Evolutionary conservation across 331 rosid genomes (phyloP).

Genomic region (Malus hybrid): DNA sequence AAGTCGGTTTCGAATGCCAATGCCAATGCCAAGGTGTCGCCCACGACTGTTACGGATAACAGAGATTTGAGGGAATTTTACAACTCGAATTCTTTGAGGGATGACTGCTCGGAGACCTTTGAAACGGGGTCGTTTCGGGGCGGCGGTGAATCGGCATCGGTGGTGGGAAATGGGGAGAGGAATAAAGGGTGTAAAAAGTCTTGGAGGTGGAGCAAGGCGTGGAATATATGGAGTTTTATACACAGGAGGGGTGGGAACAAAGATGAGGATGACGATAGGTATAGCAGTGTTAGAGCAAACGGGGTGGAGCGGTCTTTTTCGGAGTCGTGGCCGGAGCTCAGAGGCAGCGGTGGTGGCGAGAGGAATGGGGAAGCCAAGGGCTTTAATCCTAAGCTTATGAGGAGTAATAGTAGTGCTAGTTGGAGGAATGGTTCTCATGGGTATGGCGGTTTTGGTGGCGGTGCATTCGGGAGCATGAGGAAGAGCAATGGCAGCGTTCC

Average conservation of each 20-base stretch:
- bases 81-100: constrained; percentile 64
- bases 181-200: constrained; percentile 64
- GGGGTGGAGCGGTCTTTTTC: constrained; percentile 81
- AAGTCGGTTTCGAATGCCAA: constrained; percentile 52
- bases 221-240: constrained; percentile 87
- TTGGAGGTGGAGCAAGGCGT: constrained; percentile 72
- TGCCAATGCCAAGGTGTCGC: constrained; percentile 52
- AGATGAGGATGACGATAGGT: constrained; percentile 77
- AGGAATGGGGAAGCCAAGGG: constrained; percentile 48
- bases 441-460: constrained; percentile 15
- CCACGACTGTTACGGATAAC: constrained; percentile 44
- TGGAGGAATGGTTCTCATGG: constrained; percentile 66
- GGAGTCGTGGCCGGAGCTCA: constrained; percentile 80
- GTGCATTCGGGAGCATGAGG: constrained; percentile 48
- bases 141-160: constrained; percentile 38
- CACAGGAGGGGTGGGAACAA: constrained; percentile 56
- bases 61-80: constrained; percentile 54
- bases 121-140: constrained; percentile 35
- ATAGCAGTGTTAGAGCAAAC: constrained; percentile 37
- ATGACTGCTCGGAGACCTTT: constrained; percentile 66
- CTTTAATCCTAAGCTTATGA: constrained; percentile 46
- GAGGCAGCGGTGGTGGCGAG: constrained; percentile 42
- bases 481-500: constrained; percentile 43
- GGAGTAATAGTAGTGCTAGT: constrained; percentile 90
- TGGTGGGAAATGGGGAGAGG: constrained; percentile 44